These are phyloP conservation scores for Calocybe indica DNA, from an alignment of 768 basidiomycete genomes.

Conservation along the genomic window DNA sequence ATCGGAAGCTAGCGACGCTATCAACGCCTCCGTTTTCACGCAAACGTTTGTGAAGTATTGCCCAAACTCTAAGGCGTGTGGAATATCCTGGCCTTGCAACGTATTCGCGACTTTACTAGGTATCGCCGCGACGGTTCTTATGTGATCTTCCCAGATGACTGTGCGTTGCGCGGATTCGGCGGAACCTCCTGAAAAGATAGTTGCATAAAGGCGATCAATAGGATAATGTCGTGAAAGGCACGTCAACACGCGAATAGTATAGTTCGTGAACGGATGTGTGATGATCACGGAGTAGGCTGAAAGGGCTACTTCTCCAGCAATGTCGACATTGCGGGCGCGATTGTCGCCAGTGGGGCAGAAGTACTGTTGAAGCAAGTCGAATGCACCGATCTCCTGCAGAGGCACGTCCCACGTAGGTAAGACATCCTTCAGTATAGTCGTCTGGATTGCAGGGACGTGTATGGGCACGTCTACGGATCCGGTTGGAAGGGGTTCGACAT, in stretches of 20 bases:
- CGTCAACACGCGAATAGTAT: slow-evolving; percentile 47
- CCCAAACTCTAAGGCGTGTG: slow-evolving; percentile 46
- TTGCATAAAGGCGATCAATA: slow-evolving; percentile 58
- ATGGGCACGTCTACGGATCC: slow-evolving; percentile 26
- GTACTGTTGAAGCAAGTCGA: slow-evolving; percentile 52
- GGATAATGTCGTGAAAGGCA: slow-evolving; percentile 59
- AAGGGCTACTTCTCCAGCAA: slow-evolving; percentile 47
- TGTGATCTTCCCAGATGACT: slow-evolving; percentile 70
- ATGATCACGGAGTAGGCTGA: slow-evolving; percentile 63
- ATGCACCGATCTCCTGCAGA: slow-evolving; percentile 43
- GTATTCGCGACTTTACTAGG: slow-evolving; percentile 81
- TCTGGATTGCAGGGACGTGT: slow-evolving; percentile 57
- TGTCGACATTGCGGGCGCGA: slow-evolving; percentile 32
- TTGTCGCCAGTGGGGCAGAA: slow-evolving; percentile 66
- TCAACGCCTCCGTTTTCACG: slow-evolving; percentile 44
- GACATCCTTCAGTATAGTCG: slow-evolving; percentile 54
- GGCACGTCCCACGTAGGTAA: slow-evolving; percentile 62
- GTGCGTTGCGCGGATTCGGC: slow-evolving; percentile 20
- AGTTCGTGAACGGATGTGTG: slow-evolving; percentile 38
- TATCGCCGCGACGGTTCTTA: slow-evolving; percentile 56
- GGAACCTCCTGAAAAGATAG: slow-evolving; percentile 29
- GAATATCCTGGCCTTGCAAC: slow-evolving; percentile 38
- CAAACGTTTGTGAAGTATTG: slow-evolving; percentile 50
- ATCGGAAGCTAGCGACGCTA: slow-evolving; percentile 36
- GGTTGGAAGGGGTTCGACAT: slow-evolving; percentile 29